These are phyloP conservation scores for Russula sp. DNA, from an alignment of 768 basidiomycete genomes.

Conservation along the genomic window DNA sequence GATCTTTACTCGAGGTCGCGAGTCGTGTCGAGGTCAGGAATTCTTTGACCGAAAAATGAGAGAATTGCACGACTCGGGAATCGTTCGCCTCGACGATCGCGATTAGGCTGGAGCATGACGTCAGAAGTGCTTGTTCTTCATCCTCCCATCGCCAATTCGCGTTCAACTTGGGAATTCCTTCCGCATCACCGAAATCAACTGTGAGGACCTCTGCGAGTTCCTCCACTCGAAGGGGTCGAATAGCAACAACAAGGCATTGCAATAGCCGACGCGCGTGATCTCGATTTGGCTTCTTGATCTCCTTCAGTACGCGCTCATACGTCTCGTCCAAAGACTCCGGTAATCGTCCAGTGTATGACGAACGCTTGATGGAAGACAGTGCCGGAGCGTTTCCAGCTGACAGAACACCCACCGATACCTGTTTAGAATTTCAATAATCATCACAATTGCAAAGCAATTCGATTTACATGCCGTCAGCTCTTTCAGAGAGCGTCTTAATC, in stretches of 20 bases:
- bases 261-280: background rate
- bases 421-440: background rate
- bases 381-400: background rate
- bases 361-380: background rate
- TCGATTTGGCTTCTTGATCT: background rate
- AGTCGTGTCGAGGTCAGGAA: background rate
- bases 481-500: background rate
- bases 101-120: slow-evolving; percentile 3
- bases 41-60: slow-evolving; percentile 1
- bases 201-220: background rate
- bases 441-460: too few relatives aligned
- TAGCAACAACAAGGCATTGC: background rate
- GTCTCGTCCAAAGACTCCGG: background rate
- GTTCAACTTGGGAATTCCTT: background rate
- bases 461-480: background rate
- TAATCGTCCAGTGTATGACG: background rate
- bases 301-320: background rate
- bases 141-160: background rate
- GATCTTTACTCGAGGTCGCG: background rate
- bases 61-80: background rate
- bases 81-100: background rate
- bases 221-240: background rate
- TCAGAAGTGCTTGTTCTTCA: slow-evolving; percentile 1
- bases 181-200: background rate
- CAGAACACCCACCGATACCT: slow-evolving; percentile 1